phyloP scores from a whole-genome alignment of 176 grass and related monocot species.

The Bonia amplexicaulis region DNA sequence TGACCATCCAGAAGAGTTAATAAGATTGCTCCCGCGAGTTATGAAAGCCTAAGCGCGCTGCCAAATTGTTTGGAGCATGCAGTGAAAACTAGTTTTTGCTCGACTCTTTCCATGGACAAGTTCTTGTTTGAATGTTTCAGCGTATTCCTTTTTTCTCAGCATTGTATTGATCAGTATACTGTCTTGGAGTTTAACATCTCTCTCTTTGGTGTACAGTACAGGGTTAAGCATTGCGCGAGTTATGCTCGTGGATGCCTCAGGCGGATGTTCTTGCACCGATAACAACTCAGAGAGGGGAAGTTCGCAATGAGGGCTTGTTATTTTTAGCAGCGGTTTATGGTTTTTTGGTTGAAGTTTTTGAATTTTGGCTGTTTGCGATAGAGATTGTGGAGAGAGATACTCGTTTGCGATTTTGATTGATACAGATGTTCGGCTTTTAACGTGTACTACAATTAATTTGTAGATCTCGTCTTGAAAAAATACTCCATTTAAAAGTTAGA shows the following conservation, averaged over 20 bases:
- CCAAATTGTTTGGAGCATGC: not conserved
- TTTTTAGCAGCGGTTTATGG: too few relatives aligned
- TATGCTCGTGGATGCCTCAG: not conserved
- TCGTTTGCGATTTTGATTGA: too few relatives aligned
- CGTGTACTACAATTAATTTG: too few relatives aligned
- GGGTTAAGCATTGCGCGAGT: not conserved
- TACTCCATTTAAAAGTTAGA: too few relatives aligned
- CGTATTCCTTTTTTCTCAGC: not conserved
- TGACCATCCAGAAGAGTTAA: not conserved
- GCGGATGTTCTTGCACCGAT: too few relatives aligned
- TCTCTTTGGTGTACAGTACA: not conserved
- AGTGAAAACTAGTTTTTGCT: not conserved
- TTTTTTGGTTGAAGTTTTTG: too few relatives aligned
- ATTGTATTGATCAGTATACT: not conserved
- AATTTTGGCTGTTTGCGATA: too few relatives aligned
- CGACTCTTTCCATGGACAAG: not conserved
- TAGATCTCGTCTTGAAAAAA: too few relatives aligned
- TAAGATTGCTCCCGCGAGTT: not conserved
- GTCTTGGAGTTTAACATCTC: not conserved
- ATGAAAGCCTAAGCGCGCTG: not conserved
- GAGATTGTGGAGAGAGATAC: too few relatives aligned
- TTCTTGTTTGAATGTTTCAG: not conserved
- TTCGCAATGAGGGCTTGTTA: too few relatives aligned
- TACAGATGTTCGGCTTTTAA: too few relatives aligned
- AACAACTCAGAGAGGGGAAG: too few relatives aligned